Percentiles rank a stretch among this genome's conserved stretches.
Evolutionary conservation across 106 monocot genomes (phyloP).

Genomic region (Phalaenopsis aphrodite): DNA sequence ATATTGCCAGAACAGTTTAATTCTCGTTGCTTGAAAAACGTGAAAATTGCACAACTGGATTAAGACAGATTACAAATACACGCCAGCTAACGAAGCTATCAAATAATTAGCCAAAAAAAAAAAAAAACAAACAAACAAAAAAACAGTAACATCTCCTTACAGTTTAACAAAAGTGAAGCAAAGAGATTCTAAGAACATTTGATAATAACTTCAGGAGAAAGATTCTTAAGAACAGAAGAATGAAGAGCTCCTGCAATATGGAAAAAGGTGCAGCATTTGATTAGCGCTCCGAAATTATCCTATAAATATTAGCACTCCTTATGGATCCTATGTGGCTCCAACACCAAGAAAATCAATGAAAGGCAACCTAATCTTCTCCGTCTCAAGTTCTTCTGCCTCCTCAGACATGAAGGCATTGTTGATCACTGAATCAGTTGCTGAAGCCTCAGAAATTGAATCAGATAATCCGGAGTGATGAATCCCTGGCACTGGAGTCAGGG

Average conservation of each 20-base stretch:
- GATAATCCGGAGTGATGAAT: constrained; percentile 2
- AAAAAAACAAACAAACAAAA: background rate
- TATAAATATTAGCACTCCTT: background rate
- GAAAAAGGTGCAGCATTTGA: background rate
- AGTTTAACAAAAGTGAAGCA: background rate
- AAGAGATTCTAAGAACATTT: background rate
- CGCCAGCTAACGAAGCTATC: too few relatives aligned
- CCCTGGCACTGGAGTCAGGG: constrained; percentile 1
- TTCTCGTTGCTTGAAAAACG: background rate
- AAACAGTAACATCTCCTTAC: background rate
- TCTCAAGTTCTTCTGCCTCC: constrained; percentile 9
- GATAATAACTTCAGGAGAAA: background rate
- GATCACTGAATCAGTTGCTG: constrained; percentile 18
- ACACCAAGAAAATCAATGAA: constrained; percentile 84
- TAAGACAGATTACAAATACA: background rate
- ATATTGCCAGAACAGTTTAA: background rate
- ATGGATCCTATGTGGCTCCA: constrained; percentile 29
- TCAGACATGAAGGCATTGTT: constrained; percentile 10
- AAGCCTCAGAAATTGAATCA: constrained; percentile 22
- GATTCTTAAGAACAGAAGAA: background rate
- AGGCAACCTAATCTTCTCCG: constrained; percentile 24
- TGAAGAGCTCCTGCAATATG: background rate
- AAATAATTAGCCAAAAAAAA: background rate
- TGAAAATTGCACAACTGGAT: background rate
- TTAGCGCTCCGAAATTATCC: background rate